phyloP scores from a whole-genome alignment of 2,329 filamentous ascomycete species.

The Graphilbum sp. region DNA sequence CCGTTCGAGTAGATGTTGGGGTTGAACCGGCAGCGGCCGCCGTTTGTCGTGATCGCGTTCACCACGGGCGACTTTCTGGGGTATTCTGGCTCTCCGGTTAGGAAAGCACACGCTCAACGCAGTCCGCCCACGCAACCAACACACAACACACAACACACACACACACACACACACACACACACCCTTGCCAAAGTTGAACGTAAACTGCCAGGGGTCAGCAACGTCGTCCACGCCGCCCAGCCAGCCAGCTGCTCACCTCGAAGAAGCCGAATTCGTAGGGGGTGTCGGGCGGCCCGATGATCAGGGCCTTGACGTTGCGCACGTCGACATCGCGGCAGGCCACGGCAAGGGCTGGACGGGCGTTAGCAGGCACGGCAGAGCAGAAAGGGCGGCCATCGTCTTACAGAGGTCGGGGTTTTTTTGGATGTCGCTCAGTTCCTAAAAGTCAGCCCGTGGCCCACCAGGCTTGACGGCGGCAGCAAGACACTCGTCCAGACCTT shows the following conservation, averaged over 20 bases:
- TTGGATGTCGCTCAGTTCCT: conserved; percentile 80
- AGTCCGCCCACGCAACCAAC: too few species aligned
- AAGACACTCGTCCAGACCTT: conserved; percentile 36
- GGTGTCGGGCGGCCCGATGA: conserved; percentile 84
- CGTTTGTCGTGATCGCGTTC: conserved; percentile 67
- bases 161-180: conserved; percentile 7
- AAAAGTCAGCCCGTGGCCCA: background rate
- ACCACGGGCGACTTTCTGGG: conserved; percentile 50
- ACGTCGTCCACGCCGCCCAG: too few species aligned
- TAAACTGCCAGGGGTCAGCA: conserved; percentile 37
- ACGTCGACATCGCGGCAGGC: conserved; percentile 80
- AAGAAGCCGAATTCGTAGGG: conserved; percentile 98
- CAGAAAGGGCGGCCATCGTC: conserved; percentile 7
- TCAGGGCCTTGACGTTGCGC: conserved; percentile 70
- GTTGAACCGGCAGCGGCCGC: conserved; percentile 80
- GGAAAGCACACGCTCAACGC: background rate
- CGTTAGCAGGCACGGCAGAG: conserved; percentile 2
- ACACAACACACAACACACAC: too few species aligned
- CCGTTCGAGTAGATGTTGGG: conserved; percentile 89
- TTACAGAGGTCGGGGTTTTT: conserved; percentile 67
- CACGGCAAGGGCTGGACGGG: conserved; percentile 58
- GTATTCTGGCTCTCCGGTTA: conserved; percentile 46
- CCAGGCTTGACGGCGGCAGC: background rate
- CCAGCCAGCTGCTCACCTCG: conserved; percentile 41
- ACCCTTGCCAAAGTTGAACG: conserved; percentile 63